phyloP scores from a whole-genome alignment of 177 flowering plant species.

The Vitis hybrid region DNA sequence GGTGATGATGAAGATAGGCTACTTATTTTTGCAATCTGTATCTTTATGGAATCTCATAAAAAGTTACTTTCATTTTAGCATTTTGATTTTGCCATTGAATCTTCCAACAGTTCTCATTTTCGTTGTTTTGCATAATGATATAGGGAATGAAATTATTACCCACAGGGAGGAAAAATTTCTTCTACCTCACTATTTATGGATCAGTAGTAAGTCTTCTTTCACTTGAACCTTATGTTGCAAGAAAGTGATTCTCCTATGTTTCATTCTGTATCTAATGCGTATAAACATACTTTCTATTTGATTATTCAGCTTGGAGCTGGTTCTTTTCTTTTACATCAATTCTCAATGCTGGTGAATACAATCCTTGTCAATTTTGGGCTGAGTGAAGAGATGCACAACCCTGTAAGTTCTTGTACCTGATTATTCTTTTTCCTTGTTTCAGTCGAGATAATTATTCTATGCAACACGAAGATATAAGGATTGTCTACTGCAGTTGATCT shows the following conservation, averaged over 20 bases:
- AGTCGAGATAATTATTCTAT: not conserved
- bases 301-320: constrained; percentile 75
- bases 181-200: constrained; percentile 72
- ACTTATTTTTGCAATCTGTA: no score
- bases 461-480: not conserved
- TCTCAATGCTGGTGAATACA: constrained; percentile 75
- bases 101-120: not conserved
- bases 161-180: constrained; percentile 73
- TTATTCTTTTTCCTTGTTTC: not conserved
- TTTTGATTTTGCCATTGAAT: not conserved
- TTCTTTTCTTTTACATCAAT: constrained; percentile 62
- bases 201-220: constrained; percentile 59
- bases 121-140: constrained; percentile 12
- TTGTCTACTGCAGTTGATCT: not conserved
- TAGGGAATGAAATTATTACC: constrained; percentile 93
- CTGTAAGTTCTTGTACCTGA: constrained; percentile 44
- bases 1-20: no score
- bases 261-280: not conserved
- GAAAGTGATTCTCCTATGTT: not conserved
- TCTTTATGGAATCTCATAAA: no score
- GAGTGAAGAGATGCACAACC: constrained; percentile 87
- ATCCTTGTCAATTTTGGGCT: constrained; percentile 76
- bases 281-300: not conserved
- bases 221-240: not conserved
- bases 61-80: no score